phyloP scores from a whole-genome alignment of 2,329 filamentous ascomycete species.

The Xylaria arbuscula region DNA sequence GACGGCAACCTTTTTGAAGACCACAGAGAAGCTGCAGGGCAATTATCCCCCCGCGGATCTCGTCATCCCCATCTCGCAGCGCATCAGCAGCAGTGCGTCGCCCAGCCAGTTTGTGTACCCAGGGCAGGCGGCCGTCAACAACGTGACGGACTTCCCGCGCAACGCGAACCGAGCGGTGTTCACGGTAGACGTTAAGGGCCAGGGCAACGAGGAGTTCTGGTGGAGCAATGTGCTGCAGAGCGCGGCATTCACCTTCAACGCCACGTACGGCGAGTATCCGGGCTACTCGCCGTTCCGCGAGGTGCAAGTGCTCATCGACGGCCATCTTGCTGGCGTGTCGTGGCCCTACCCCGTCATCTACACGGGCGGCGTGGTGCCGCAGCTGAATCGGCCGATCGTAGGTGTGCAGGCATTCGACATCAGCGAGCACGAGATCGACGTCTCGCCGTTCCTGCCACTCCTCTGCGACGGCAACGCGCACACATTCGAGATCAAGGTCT shows the following conservation, averaged over 20 bases:
- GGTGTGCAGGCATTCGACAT: slow-evolving; percentile 84
- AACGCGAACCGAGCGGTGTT: slow-evolving; percentile 77
- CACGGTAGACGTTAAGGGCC: slow-evolving; percentile 80
- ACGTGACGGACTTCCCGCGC: slow-evolving; percentile 67
- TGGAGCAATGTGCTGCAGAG: slow-evolving; percentile 79
- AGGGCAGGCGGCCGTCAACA: slow-evolving; percentile 67
- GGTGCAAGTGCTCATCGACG: slow-evolving; percentile 80
- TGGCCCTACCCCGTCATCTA: slow-evolving; percentile 83
- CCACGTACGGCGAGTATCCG: slow-evolving; percentile 66
- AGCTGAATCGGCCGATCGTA: slow-evolving; percentile 81
- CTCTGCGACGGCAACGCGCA: slow-evolving; percentile 74
- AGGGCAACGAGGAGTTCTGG: slow-evolving; percentile 85
- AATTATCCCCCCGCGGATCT: slow-evolving; percentile 66
- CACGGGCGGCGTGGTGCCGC: slow-evolving; percentile 78
- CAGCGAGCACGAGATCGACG: slow-evolving; percentile 82
- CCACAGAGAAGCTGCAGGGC: slow-evolving; percentile 41
- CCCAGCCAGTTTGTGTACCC: slow-evolving; percentile 77
- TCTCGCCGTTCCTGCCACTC: slow-evolving; percentile 78
- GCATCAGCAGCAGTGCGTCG: slow-evolving; percentile 58
- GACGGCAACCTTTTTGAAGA: slow-evolving; percentile 76
- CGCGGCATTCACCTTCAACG: slow-evolving; percentile 68
- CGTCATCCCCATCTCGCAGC: slow-evolving; percentile 74
- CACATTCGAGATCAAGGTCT: slow-evolving; percentile 74
- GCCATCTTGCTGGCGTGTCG: slow-evolving; percentile 74
- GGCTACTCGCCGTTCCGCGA: slow-evolving; percentile 82